Evolutionary conservation across 2,329 filamentous ascomycete species (phyloP), one percentile per base, ranked within the genome.

Genomic region (Colletotrichum siamense): DNA sequence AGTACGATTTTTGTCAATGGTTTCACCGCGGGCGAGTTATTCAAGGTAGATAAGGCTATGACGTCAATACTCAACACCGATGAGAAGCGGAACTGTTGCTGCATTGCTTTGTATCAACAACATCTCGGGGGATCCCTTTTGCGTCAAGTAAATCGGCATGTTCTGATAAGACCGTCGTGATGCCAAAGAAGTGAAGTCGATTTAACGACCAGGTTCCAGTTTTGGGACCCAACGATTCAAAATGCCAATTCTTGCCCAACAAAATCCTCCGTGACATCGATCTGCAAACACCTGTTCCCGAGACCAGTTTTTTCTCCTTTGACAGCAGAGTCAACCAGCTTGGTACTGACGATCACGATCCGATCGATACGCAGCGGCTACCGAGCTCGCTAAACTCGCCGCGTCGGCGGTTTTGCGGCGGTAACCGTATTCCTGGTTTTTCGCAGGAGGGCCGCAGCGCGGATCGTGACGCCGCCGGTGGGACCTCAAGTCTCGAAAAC

Each of bases 381-480:
- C 34, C 34, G 22, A 22, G 16, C n/a, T 16, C 34, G 62, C 22
- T 34, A 64, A 22, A 36, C 44, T 52, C 44, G 44, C 44, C 44
- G 44, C 44, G n/a, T 52, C 44, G 44, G 44, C 44, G 44, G 44
- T 52, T 52, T 52, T 24, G 30, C 32, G 52, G 30, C 66, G 26
- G 52, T 22, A 44, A 30, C 66, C 36, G 66, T 16, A 69, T 22
- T 69, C 66, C 24, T 26, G 52, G 15, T 59, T 59, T 59, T 52
- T 22, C 15, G n/a, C 18, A 28, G 16, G 22, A 36, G 22, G 34
- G 30, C 52, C 32, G 28, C 52, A 61, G n/a, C 34, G 55, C 55
- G 34, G 67, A 69, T 69, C 67, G 67, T 69, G 67, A 69, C 67
- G 36, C 44, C n/a, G 65, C 13, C n/a, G 44, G 65, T 68, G 65